Conservation (phyloP, 2,329 filamentous ascomycete species). For the Alternaria burnsii region DNA sequence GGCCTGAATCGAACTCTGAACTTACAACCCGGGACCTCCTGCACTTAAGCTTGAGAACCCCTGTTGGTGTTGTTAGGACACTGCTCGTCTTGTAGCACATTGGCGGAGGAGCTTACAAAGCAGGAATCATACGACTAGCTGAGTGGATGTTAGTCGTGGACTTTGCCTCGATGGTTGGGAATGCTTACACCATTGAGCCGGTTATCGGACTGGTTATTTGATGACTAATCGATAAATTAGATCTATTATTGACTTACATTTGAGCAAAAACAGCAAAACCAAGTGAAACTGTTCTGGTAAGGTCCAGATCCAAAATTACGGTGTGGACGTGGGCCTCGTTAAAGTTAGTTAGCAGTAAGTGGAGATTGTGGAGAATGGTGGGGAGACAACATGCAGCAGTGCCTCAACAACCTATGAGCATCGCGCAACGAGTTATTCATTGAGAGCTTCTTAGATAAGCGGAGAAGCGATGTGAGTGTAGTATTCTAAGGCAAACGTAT, state of each 20-base stretch:
- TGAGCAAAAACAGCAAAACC: too few relatives aligned
- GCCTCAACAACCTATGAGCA: background rate
- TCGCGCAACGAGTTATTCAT: too few relatives aligned
- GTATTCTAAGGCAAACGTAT: too few relatives aligned
- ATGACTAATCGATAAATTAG: background rate
- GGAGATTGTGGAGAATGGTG: constrained; percentile 8
- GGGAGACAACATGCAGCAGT: background rate
- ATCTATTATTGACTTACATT: too few relatives aligned
- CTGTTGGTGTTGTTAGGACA: background rate
- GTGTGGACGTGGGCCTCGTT: background rate
- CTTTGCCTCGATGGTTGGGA: too few relatives aligned
- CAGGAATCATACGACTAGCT: constrained; percentile 44
- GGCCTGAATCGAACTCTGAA: background rate
- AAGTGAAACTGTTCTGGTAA: too few relatives aligned
- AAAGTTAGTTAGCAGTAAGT: background rate
- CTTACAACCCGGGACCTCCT: constrained; percentile 37
- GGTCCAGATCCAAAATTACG: background rate
- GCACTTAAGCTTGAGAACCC: constrained; percentile 20
- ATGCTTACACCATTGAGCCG: background rate
- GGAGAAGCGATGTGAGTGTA: too few relatives aligned
- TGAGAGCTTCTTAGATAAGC: too few relatives aligned
- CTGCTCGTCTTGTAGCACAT: background rate
- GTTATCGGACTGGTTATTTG: background rate
- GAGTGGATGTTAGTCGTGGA: too few relatives aligned
- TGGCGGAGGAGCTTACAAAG: constrained; percentile 27